Base-by-base conservation (phyloP, 768 basidiomycete species). In the Collybia mongolica region DNA sequence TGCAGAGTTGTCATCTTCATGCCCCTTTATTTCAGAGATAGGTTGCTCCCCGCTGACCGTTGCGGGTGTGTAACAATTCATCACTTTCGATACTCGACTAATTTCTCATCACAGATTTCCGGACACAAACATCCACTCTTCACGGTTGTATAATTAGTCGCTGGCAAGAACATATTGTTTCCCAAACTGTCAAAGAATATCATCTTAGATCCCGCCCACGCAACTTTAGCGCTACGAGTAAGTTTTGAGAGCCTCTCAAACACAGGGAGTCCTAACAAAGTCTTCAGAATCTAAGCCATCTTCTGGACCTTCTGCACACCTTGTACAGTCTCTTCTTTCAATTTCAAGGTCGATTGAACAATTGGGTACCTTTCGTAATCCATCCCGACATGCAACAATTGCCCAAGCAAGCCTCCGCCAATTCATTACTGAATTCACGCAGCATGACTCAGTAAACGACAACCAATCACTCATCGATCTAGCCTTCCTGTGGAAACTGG, bases 291-390 rank as follows among this genome's bases (percentile, higher is more conserved):
- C 49, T 20, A 26, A 42, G 28, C 52, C 49, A 36, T 65, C 60
- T 39, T 65, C 56, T 48, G 73, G 74, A 7, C 80, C 83, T 41
- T 86, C 86, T 29, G 63, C 79, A 42, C 63, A 68, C 38, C 71
- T 88, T 44, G 69, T 84, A 49, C 72, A 77, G 38, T 77, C 81
- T 15, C 63, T 91, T 45, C 62, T 83, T 39, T 63, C 72, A 1
- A 65, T 91, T 15, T 79, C 79, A 26, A 70, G 73, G 12, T 74
- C 76, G 2, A 65, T 85, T 44, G 79, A 81, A 56, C 72, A 77
- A n/a, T 64, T 90, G 11, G 83, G 82, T 1, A 63, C 79, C 43
- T 67, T 73, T 38, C 66, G 70, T 45, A 65, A 74, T 39, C 63
- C 64, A 38, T 37, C 60, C 46, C 68, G 65, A 55, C 69, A 72